Percentiles rank a stretch among this genome's conserved stretches.
Evolutionary conservation across 768 basidiomycete species (phyloP).

Genomic region (Rhizopogon rudus): DNA sequence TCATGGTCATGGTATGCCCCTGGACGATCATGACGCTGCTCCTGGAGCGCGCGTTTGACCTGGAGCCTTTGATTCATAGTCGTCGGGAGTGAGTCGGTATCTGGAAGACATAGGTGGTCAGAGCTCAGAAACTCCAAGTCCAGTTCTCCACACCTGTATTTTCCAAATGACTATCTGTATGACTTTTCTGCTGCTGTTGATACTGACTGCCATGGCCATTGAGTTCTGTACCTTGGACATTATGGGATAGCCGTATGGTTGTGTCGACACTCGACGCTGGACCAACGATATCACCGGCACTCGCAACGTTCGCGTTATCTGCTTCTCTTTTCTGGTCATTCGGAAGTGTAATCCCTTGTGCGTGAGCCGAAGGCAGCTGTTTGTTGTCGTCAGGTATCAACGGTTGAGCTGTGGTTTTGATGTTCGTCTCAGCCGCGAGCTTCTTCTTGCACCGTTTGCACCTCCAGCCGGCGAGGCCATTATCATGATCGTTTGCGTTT

Average conservation of each 20-base stretch:
- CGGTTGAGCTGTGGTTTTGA: background rate
- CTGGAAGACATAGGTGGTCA: background rate
- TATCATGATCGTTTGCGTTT: slow-evolving; percentile 17
- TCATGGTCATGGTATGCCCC: too few relatives aligned
- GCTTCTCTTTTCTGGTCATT: background rate
- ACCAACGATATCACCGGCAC: background rate
- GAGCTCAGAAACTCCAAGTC: background rate
- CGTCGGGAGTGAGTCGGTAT: background rate
- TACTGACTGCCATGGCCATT: background rate
- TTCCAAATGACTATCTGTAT: background rate
- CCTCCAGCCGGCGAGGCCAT: slow-evolving; percentile 20
- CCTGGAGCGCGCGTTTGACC: background rate
- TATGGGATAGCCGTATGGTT: background rate
- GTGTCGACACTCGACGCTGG: background rate
- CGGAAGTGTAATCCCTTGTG: background rate
- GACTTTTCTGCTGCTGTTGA: background rate
- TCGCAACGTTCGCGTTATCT: background rate
- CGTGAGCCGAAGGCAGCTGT: background rate
- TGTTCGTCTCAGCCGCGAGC: background rate
- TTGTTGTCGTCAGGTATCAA: background rate
- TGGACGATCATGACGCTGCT: background rate
- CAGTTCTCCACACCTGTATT: background rate
- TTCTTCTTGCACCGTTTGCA: slow-evolving; percentile 28
- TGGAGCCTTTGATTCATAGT: background rate
- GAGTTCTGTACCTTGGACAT: background rate